Evolutionary conservation across 371 early-diverging fungal species (phyloP).

Genomic region (Blakeslea trispora): DNA sequence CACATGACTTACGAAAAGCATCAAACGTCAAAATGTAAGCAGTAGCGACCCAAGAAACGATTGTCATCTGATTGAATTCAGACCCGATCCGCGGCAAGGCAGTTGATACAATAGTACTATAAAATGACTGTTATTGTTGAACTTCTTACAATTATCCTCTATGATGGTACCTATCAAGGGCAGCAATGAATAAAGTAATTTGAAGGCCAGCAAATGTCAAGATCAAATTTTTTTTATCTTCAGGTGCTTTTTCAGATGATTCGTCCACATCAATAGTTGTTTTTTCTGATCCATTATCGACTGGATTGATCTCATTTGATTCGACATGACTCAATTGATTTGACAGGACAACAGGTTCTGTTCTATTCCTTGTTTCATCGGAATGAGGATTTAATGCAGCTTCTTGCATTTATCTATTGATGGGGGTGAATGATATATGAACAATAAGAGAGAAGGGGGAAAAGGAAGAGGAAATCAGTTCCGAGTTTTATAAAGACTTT

Average conservation of each 20-base stretch:
- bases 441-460: not conserved
- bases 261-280: not conserved
- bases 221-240: slow-evolving; percentile 2
- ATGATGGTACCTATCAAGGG: slow-evolving; percentile 25
- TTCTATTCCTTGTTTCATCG: not conserved
- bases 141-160: not conserved
- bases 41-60: slow-evolving; percentile 70
- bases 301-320: not conserved
- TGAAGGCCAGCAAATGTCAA: slow-evolving; percentile 23
- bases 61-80: slow-evolving; percentile 65
- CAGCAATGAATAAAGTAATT: slow-evolving; percentile 26
- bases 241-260: not conserved
- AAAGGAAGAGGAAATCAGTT: not conserved
- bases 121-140: no score
- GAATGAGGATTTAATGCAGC: no score
- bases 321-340: not conserved
- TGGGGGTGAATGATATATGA: no score
- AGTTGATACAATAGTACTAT: slow-evolving; percentile 74
- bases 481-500: not conserved
- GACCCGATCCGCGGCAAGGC: slow-evolving; percentile 72
- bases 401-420: no score
- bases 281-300: not conserved
- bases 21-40: slow-evolving; percentile 61
- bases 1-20: slow-evolving; percentile 39
- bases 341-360: not conserved